Evolutionary conservation across 164 flowering plant genomes (phyloP).

Genomic region (Aristolochia contorta): DNA sequence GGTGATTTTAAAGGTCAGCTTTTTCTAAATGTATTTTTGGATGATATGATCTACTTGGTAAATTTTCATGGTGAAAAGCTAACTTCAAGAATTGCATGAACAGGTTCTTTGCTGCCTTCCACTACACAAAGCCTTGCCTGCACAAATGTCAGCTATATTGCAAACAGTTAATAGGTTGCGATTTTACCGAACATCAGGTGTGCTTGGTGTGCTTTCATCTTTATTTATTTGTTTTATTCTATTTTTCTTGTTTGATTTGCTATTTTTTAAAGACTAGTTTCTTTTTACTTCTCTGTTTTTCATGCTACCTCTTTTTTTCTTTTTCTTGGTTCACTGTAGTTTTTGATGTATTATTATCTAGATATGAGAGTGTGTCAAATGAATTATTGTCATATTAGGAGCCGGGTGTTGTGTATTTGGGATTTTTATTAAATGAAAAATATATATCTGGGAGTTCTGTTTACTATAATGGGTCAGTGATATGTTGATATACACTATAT

Average conservation of each 20-base stretch:
- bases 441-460: too few relatives aligned
- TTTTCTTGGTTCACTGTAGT: too few relatives aligned
- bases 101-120: conserved; percentile 94
- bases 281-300: too few relatives aligned
- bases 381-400: too few relatives aligned
- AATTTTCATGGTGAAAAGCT: conserved; percentile 1
- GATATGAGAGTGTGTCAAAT: too few relatives aligned
- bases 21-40: background rate
- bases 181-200: conserved; percentile 84
- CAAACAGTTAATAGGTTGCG: conserved; percentile 80
- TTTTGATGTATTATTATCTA: too few relatives aligned
- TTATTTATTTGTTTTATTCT: background rate
- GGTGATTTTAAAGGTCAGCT: conserved; percentile 60
- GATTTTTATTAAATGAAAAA: too few relatives aligned
- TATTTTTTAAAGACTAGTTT: background rate
- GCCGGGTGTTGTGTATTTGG: too few relatives aligned
- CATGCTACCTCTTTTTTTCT: too few relatives aligned
- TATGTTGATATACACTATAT: too few relatives aligned
- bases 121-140: conserved; percentile 68
- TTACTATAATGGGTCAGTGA: too few relatives aligned
- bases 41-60: background rate
- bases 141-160: conserved; percentile 81
- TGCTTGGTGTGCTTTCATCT: conserved; percentile 43
- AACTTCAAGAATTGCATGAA: conserved; percentile 7
- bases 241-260: background rate